Conservation (phyloP, 2,329 filamentous ascomycete species). For the Sporothrix globosa region DNA sequence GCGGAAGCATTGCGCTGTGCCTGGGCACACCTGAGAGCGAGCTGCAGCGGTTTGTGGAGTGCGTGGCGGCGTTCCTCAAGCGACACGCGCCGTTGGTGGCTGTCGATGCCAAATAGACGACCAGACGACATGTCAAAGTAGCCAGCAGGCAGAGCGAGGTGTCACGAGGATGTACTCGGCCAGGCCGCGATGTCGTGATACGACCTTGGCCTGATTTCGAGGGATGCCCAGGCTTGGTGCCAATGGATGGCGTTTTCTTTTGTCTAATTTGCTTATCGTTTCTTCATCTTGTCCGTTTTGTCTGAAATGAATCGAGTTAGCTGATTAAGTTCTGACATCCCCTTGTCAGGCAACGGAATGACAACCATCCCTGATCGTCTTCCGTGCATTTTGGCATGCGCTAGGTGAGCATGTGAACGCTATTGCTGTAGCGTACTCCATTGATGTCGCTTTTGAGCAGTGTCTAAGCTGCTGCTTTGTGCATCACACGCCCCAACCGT, state of each 20-base stretch:
- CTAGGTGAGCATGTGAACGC: background rate
- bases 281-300: background rate
- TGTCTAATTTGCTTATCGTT: background rate
- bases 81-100: conserved; percentile 31
- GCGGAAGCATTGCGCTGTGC: conserved; percentile 34
- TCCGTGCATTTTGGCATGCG: background rate
- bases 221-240: background rate
- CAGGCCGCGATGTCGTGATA: conserved; percentile 23
- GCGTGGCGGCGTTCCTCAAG: conserved; percentile 28
- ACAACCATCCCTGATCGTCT: background rate
- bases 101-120: conserved; percentile 5
- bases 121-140: background rate
- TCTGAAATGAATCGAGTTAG: background rate
- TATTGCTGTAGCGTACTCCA: conserved; percentile 1
- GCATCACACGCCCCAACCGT: background rate
- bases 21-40: conserved; percentile 34
- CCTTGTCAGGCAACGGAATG: background rate
- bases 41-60: conserved; percentile 54
- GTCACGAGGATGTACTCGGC: conserved; percentile 6
- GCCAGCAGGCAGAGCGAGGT: background rate
- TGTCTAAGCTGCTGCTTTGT: background rate
- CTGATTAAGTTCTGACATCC: background rate
- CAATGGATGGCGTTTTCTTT: background rate
- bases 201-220: background rate
- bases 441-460: background rate